Base-by-base conservation (phyloP, 108 stramenopile genomes). In the Chaetoceros muelleri region DNA sequence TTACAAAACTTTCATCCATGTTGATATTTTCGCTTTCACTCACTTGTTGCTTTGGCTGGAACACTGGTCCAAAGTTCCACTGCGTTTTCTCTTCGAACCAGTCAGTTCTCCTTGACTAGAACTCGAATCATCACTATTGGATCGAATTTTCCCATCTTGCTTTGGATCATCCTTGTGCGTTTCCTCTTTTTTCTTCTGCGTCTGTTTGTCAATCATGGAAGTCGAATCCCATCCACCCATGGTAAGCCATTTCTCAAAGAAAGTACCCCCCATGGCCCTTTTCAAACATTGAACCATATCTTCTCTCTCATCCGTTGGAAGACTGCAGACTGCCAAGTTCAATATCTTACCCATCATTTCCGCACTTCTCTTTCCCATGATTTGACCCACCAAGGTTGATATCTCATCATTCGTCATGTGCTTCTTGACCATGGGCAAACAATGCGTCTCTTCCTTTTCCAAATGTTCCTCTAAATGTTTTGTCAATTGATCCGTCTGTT, bases 261-360 rank as follows among this genome's bases (percentile, higher is more conserved):
- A 94, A 0, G 93, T 94, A 1, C 87, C 87, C 26, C 73, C 75
- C 93, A 90, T 90, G 44, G 87, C 85, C 54, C 87, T 82, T 56
- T 89, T 90, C 88, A 94, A 87, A 67, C 88, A 85, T 3, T 63
- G 64, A 24, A 90, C 74, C 93, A 94, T 94, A 52, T 94, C 83
- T 51, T 74, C 72, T 55, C 80, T 61, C 31, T 90, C 88, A 8
- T 66, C 62, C 30, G 71, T 78, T 23, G 77, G 69, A 13, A 96
- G 72, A 62, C 84, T 91, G 46, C 91, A 87, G 5, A 95, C 86
- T 8, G 93, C 89, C 92, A 96, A 92, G 50, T 81, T 81, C 80
- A 96, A 65, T 8, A 96, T 94, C 52, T 90, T 74, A 29, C 80
- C 81, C 71, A 91, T 91, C 46, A 75, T 78, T 31, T 90, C 88